These are phyloP conservation scores for Mucor saturninus DNA, from an alignment of 371 early-diverging fungal species.

Conservation along the genomic window DNA sequence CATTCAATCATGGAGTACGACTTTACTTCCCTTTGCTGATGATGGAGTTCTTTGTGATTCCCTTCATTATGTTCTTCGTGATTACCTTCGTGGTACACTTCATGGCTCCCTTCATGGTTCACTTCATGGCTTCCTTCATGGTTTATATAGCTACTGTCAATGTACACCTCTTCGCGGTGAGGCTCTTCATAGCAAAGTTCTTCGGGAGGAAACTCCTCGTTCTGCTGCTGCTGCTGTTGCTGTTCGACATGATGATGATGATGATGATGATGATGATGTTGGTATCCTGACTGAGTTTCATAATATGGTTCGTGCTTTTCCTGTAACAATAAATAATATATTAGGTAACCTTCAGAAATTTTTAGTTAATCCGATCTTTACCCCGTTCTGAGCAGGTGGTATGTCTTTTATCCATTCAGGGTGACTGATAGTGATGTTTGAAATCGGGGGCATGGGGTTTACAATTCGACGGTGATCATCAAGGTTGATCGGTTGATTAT, in stretches of 20 bases:
- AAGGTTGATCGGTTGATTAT: slow-evolving; percentile 26
- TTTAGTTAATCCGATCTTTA: not conserved
- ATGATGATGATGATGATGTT: slow-evolving; percentile 6
- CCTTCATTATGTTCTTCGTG: slow-evolving; percentile 5
- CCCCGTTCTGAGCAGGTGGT: not conserved
- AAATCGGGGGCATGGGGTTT: slow-evolving; percentile 35
- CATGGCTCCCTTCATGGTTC: slow-evolving; percentile 1
- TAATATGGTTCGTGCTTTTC: slow-evolving; percentile 9
- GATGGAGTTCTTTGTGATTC: not conserved
- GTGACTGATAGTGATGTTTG: slow-evolving; percentile 27
- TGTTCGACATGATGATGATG: slow-evolving; percentile 10
- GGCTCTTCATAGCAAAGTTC: slow-evolving; percentile 16
- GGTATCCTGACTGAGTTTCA: slow-evolving; percentile 1
- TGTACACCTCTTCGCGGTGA: slow-evolving; percentile 9
- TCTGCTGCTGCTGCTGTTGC: not conserved
- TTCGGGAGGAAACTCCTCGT: not conserved
- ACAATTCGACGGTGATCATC: slow-evolving; percentile 34
- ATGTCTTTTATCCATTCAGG: slow-evolving; percentile 25
- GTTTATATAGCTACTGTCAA: too few species aligned
- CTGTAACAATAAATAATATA: slow-evolving; percentile 1
- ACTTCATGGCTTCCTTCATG: not conserved
- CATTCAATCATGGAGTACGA: slow-evolving; percentile 33
- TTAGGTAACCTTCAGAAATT: not conserved
- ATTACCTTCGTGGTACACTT: not conserved
- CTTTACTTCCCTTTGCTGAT: slow-evolving; percentile 2